Percentiles rank a stretch among this genome's conserved stretches.
phyloP scores from a whole-genome alignment of 257 asterid species.

The Nicotiana attenuata region DNA sequence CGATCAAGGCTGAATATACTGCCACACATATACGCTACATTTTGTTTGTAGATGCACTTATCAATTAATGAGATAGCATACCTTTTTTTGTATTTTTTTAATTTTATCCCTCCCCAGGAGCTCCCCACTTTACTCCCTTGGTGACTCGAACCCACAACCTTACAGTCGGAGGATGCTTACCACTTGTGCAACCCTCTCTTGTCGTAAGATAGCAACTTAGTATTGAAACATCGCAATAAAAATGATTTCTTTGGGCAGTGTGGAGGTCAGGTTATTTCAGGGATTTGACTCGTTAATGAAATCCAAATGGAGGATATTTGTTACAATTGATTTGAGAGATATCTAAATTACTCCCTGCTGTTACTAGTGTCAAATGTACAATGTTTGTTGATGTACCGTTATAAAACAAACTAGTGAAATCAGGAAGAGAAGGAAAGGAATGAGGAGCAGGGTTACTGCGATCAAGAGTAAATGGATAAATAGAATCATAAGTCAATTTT shows the following conservation, averaged over 20 bases:
- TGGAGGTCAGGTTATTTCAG: neutral
- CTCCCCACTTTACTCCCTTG: no score
- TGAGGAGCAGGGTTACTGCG: neutral
- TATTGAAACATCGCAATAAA: neutral
- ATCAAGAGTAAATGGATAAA: neutral
- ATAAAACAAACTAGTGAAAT: neutral
- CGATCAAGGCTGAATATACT: neutral
- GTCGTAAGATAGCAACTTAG: no score
- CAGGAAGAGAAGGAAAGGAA: neutral
- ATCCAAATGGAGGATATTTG: neutral
- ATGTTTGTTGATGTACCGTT: neutral
- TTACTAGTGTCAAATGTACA: neutral
- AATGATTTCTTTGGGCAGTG: neutral
- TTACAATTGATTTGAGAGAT: neutral
- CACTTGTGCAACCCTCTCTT: no score
- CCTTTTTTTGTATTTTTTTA: no score
- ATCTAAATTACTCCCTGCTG: neutral
- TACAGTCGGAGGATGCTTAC: no score
- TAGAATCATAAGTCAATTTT: neutral
- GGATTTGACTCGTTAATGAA: neutral
- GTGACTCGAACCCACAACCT: no score
- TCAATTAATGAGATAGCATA: neutral
- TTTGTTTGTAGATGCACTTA: neutral
- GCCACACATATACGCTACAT: neutral
- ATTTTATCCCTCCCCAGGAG: no score